Percentiles rank a stretch among this genome's conserved stretches.
These are phyloP conservation scores for Saccharomyces paradoxus DNA, from an alignment of 805 yeast species.

Conservation along the genomic window DNA sequence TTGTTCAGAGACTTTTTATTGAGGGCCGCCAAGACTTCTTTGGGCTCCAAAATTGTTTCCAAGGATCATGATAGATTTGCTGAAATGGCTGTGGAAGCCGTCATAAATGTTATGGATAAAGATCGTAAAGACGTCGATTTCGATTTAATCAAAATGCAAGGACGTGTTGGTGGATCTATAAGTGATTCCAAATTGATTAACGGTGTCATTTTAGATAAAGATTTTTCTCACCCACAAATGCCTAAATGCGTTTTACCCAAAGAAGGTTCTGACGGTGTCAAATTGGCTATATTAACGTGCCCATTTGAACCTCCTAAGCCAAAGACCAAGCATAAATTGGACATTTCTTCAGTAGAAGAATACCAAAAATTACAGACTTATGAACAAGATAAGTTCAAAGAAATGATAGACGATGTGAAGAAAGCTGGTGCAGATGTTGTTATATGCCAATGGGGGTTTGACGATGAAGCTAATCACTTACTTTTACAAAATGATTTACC, in stretches of 20 bases:
- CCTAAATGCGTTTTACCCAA: conserved; percentile 52
- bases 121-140: conserved; percentile 93
- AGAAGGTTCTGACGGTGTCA: conserved; percentile 49
- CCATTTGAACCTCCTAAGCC: conserved; percentile 99
- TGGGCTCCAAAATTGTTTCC: conserved; percentile 92
- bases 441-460: conserved; percentile 99
- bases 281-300: conserved; percentile 90
- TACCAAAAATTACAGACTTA: conserved; percentile 83
- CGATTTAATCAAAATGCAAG: conserved; percentile 90
- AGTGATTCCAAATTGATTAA: conserved; percentile 76
- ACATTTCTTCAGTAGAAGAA: conserved; percentile 89
- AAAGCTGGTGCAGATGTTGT: conserved; percentile 90
- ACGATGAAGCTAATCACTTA: conserved; percentile 95
- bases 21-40: conserved; percentile 88
- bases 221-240: conserved; percentile 98
- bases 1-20: conserved; percentile 45
- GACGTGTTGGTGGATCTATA: conserved; percentile 90
- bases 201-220: conserved; percentile 93
- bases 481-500: conserved; percentile 81
- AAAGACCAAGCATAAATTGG: conserved; percentile 94
- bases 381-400: conserved; percentile 82
- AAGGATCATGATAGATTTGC: conserved; percentile 92
- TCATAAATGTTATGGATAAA: conserved; percentile 82
- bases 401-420: conserved; percentile 84
- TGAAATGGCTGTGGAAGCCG: conserved; percentile 94